Percentiles rank a stretch among this genome's conserved stretches.
These are phyloP conservation scores for Alternaria sp. DNA, from an alignment of 2,329 filamentous ascomycete species.

Conservation along the genomic window DNA sequence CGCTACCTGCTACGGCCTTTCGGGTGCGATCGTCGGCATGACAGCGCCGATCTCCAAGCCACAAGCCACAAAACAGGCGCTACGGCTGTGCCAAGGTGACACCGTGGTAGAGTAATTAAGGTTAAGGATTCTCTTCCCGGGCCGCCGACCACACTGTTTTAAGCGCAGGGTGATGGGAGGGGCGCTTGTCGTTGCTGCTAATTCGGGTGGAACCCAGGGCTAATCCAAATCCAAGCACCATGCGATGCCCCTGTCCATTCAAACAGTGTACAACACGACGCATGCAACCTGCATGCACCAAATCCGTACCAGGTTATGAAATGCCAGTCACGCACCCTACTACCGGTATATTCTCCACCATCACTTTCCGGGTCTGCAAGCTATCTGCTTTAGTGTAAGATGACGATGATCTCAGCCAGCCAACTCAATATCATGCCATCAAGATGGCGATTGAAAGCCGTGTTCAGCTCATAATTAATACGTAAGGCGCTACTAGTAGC, in stretches of 20 bases:
- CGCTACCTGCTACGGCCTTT: constrained; percentile 12
- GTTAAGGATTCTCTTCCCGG: constrained; percentile 27
- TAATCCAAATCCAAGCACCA: constrained; percentile 33
- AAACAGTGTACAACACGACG: constrained; percentile 5
- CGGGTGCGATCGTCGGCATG: constrained; percentile 20
- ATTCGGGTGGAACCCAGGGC: constrained; percentile 20
- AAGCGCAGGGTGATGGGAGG: constrained; percentile 25
- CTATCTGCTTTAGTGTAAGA: constrained; percentile 13
- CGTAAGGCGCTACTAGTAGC: constrained; percentile 10
- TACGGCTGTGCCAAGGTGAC: constrained; percentile 7
- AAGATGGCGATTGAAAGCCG: constrained; percentile 13
- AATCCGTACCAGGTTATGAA: constrained; percentile 16
- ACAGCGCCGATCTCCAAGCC: constrained; percentile 18
- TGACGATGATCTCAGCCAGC: constrained; percentile 14
- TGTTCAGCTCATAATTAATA: constrained; percentile 8
- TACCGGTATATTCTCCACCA: constrained; percentile 10
- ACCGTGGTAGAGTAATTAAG: constrained; percentile 30
- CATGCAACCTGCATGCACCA: constrained; percentile 14
- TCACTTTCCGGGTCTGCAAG: constrained; percentile 12
- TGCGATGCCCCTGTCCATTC: constrained; percentile 22
- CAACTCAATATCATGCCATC: constrained; percentile 11
- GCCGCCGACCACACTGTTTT: constrained; percentile 22
- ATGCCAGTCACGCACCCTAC: constrained; percentile 10
- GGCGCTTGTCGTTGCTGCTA: constrained; percentile 30
- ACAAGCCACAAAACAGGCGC: constrained; percentile 6